Evolutionary conservation across 371 early-diverging fungal species (phyloP).

Genomic region (Batkoa obscura): DNA sequence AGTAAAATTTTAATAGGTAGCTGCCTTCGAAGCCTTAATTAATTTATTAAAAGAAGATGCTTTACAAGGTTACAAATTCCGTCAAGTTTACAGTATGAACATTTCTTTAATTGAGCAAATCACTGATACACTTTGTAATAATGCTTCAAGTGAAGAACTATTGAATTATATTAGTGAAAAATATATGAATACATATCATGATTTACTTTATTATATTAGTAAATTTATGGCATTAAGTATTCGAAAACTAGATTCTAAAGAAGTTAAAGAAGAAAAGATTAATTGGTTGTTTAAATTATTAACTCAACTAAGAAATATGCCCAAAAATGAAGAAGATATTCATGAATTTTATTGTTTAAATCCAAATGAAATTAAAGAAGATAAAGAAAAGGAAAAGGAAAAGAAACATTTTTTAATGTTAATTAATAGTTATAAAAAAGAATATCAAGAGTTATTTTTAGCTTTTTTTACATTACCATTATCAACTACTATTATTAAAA

Average conservation of each 20-base stretch:
- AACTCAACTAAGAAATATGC: not conserved
- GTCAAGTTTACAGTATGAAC: not conserved
- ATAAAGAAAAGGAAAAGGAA: not conserved
- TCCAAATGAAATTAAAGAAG: not conserved
- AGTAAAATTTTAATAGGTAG: not conserved
- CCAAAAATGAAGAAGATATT: not conserved
- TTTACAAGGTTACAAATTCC: not conserved
- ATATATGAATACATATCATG: not conserved
- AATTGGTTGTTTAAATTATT: not conserved
- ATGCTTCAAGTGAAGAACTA: not conserved
- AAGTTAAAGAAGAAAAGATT: not conserved
- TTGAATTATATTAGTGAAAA: not conserved
- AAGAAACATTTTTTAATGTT: not conserved
- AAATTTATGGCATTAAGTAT: not conserved
- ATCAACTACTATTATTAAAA: slow-evolving; percentile 49
- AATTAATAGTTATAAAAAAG: slow-evolving; percentile 21
- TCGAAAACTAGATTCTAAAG: not conserved
- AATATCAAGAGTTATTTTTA: slow-evolving; percentile 63
- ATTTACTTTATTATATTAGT: not conserved
- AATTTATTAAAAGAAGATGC: not conserved
- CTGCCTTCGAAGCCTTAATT: not conserved
- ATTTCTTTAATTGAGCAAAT: not conserved
- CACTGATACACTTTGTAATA: not conserved
- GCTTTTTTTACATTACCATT: slow-evolving; percentile 51
- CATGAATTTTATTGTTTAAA: not conserved